A percentile compares a stretch with the other conserved stretches of the same genome.
Evolutionary conservation across 257 asterid species (phyloP).

Genomic region (Nicotiana undulata): DNA sequence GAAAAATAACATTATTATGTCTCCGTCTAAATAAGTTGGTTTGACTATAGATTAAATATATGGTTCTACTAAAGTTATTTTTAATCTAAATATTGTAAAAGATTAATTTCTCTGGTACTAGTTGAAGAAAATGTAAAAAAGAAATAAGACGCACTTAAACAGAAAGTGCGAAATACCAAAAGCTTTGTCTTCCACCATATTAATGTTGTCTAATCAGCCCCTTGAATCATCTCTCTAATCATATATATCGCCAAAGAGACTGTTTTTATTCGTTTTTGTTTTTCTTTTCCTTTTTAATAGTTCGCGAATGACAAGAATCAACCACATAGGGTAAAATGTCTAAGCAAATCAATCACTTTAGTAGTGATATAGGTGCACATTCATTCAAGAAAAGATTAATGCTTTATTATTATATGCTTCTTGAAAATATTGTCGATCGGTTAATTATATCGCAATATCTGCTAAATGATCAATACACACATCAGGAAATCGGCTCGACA

Average conservation of each 20-base stretch:
- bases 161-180: not conserved
- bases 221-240: not conserved
- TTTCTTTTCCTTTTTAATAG: not conserved
- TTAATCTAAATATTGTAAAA: not conserved
- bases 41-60: not conserved
- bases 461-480: too few relatives aligned
- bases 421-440: too few relatives aligned
- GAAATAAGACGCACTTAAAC: not conserved
- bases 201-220: not conserved
- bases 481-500: too few relatives aligned
- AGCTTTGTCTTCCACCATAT: conserved; percentile 1
- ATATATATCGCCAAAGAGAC: not conserved
- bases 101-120: not conserved
- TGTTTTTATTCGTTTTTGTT: not conserved
- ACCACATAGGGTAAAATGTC: not conserved
- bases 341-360: not conserved
- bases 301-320: not conserved
- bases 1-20: not conserved
- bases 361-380: not conserved
- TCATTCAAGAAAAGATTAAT: not conserved
- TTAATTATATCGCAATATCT: too few relatives aligned
- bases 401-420: not conserved
- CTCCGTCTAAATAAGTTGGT: not conserved
- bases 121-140: not conserved
- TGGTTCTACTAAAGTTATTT: not conserved